A percentile compares a stretch with the other conserved stretches of the same genome.
Evolutionary conservation across 805 yeast species (phyloP).

Genomic region (Metschnikowia henanensis): DNA sequence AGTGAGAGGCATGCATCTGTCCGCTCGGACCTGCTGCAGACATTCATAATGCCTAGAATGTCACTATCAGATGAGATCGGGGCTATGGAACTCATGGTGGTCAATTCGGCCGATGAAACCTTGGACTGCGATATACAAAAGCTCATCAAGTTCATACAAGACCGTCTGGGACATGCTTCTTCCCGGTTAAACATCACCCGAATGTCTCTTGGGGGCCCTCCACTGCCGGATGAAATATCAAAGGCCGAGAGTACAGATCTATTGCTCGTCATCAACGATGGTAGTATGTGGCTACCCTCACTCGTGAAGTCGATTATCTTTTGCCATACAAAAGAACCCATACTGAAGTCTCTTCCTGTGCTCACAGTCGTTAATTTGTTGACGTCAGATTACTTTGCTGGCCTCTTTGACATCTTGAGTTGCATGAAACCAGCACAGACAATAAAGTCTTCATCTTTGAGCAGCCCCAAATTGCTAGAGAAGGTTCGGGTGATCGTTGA

Average conservation of each 20-base stretch:
- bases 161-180: background rate
- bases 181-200: slow-evolving; percentile 10
- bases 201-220: slow-evolving; percentile 4
- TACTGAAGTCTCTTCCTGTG: slow-evolving; percentile 22
- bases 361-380: slow-evolving; percentile 39
- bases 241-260: slow-evolving; percentile 26
- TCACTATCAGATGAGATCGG: slow-evolving; percentile 22
- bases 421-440: slow-evolving; percentile 35
- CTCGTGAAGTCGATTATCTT: slow-evolving; percentile 19
- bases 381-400: slow-evolving; percentile 40
- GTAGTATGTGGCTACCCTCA: slow-evolving; percentile 31
- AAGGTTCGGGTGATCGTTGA: slow-evolving; percentile 31
- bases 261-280: slow-evolving; percentile 40
- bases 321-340: background rate
- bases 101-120: slow-evolving; percentile 19
- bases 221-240: slow-evolving; percentile 17
- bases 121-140: slow-evolving; percentile 22
- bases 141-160: slow-evolving; percentile 20
- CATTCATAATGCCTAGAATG: slow-evolving; percentile 42
- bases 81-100: slow-evolving; percentile 23
- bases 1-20: slow-evolving; percentile 2
- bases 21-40: slow-evolving; percentile 15
- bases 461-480: slow-evolving; percentile 23
- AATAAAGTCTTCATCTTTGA: slow-evolving; percentile 39
- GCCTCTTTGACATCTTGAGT: slow-evolving; percentile 38